A percentile compares a stretch with the other conserved stretches of the same genome.
These are phyloP conservation scores for Psilocybe subaeruginosa DNA, from an alignment of 768 basidiomycete species.

Conservation along the genomic window DNA sequence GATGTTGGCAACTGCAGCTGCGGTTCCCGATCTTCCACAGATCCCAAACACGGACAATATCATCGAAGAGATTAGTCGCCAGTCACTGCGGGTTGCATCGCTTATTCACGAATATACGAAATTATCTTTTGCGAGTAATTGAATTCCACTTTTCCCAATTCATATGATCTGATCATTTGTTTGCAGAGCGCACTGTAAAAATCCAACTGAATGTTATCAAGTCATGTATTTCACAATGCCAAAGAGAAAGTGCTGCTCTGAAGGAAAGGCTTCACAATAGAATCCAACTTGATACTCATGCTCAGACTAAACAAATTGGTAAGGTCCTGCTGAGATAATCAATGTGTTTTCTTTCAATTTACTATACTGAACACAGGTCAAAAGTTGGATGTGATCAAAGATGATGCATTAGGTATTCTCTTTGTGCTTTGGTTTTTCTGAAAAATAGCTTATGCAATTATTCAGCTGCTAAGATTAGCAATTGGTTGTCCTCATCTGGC, in stretches of 20 bases:
- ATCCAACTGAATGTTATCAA: not conserved
- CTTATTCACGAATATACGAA: constrained; percentile 9
- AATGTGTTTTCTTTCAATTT: no score
- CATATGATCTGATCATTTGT: no score
- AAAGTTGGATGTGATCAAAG: no score
- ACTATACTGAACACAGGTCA: no score
- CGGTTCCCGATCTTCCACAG: not conserved
- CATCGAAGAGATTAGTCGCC: constrained; percentile 11
- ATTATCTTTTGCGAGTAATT: no score
- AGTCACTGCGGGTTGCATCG: constrained; percentile 1
- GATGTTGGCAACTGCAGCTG: constrained; percentile 5
- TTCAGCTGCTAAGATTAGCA: not conserved
- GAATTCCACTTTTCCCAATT: no score
- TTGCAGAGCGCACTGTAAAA: no score
- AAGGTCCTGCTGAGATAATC: no score
- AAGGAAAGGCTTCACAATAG: not conserved
- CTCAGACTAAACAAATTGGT: no score
- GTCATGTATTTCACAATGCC: not conserved
- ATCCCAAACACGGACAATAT: constrained; percentile 4
- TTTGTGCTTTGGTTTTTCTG: no score
- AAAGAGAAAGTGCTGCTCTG: not conserved
- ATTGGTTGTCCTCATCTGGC: not conserved
- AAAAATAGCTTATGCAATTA: no score
- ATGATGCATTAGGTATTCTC: no score
- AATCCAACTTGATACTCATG: not conserved